Percentiles rank a stretch among this genome's conserved stretches.
These are phyloP conservation scores for Astragalus glycyphyllos DNA, from an alignment of 306 rosid genomes.

Conservation along the genomic window DNA sequence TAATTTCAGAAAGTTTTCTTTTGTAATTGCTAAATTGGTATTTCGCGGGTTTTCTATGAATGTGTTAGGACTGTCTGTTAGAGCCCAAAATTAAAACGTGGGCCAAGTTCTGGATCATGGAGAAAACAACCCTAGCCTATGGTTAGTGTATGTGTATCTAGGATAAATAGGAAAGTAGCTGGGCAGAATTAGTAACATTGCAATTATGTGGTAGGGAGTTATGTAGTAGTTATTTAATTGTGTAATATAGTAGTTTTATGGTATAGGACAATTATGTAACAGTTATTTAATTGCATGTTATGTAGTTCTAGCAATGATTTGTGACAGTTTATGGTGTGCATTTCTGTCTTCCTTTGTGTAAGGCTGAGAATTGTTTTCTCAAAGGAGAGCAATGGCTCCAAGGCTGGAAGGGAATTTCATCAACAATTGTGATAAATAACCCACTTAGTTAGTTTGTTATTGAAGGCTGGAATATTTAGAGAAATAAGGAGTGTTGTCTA, in stretches of 20 bases:
- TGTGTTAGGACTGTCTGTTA: background rate
- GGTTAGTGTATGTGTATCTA: background rate
- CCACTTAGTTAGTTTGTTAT: too few species aligned
- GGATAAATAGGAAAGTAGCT: background rate
- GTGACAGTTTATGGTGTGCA: background rate
- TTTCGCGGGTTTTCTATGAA: background rate
- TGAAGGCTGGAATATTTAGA: too few species aligned
- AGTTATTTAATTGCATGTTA: too few species aligned
- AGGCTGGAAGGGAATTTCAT: background rate
- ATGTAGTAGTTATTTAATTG: background rate
- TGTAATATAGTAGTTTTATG: background rate
- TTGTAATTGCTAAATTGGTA: constrained; percentile 2
- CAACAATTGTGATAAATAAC: background rate
- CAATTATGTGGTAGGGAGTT: background rate
- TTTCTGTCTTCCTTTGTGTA: background rate
- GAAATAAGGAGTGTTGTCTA: too few species aligned
- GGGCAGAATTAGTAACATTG: background rate
- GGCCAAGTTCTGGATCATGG: background rate
- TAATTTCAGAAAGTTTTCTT: constrained; percentile 2
- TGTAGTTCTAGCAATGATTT: background rate
- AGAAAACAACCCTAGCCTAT: background rate
- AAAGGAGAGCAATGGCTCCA: background rate
- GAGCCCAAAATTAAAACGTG: background rate
- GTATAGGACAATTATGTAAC: background rate
- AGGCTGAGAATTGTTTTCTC: background rate